Base-by-base conservation (phyloP, 345 rosid species). In the Geranium rotundifolium region DNA sequence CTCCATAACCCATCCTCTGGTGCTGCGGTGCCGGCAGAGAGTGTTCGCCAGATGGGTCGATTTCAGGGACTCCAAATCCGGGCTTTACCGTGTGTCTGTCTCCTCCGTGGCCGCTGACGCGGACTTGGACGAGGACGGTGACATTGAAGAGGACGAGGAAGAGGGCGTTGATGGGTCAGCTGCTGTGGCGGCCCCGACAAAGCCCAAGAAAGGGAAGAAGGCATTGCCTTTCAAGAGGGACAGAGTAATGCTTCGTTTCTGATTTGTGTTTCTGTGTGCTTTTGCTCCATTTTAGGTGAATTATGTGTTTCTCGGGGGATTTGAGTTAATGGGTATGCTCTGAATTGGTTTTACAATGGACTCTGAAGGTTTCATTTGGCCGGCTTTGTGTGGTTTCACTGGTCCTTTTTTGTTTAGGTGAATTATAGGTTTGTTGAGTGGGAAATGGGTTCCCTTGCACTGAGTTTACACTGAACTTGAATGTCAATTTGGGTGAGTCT, bases 121-220 rank as follows among this genome's bases (percentile, higher is more conserved):
- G 12, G 86, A 78, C 58, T 69, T 77, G 62, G 89, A 71, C 27
- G 91, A 76, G 27, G 27, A 23, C 27, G 27, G 27, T 23, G 87
- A 73, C 60, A 84, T 60, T 65, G 70, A 66, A 20, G 80, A 63
- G 19, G 81, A 60, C 19, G 73, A 39, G 56, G 69, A 62, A 4
- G 83, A 50, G 59, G 77, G 56, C 7, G 71, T 73, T 34, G 65
- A 63, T 23, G 61, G 64, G 18, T 65, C 68, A 57, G 64, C 84
- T 61, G 72, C 86, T 52, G 72, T 64, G 55, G 57, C 71, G 15
- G 64, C 79, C 52, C 81, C 85, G 6, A 59, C 84, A 6, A 87
- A 81, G 80, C 95, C 90, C 39, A 90, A 85, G 86, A 93, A 77
- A 67, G 97, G 97, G 59, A 93, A 86, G 76, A 96, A 95, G 56